These are phyloP conservation scores for Didymellaceae sp. DNA, from an alignment of 2,329 filamentous ascomycete genomes.

Conservation along the genomic window DNA sequence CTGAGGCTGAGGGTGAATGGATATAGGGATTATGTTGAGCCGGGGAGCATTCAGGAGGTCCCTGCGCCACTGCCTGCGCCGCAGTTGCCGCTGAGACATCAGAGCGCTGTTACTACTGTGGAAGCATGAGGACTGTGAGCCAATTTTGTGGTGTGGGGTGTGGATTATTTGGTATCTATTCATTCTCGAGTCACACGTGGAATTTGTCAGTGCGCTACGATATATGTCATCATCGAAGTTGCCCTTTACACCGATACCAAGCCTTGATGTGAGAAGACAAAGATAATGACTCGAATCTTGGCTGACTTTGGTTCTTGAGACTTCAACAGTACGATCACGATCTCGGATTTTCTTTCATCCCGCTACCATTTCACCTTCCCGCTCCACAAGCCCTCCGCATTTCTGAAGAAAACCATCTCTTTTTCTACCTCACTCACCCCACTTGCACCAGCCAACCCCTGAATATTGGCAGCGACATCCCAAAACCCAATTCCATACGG, in stretches of 20 bases:
- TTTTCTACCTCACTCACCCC: conserved; percentile 33
- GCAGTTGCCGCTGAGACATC: conserved; percentile 25
- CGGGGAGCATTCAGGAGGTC: conserved; percentile 45
- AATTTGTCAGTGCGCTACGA: too few relatives aligned
- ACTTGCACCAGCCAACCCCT: conserved; percentile 32
- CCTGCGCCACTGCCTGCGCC: conserved; percentile 35
- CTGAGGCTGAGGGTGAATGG: conserved; percentile 50
- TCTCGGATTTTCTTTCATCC: too few relatives aligned
- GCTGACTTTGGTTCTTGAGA: too few relatives aligned
- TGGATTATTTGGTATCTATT: too few relatives aligned
- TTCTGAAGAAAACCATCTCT: conserved; percentile 36
- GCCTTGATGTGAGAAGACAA: too few relatives aligned
- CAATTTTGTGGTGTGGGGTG: neutral
- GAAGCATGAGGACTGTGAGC: conserved; percentile 9
- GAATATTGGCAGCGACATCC: conserved; percentile 44
- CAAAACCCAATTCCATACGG: conserved; percentile 49
- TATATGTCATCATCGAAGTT: too few relatives aligned
- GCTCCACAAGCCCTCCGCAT: conserved; percentile 36
- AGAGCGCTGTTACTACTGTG: conserved; percentile 25
- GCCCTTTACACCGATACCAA: too few relatives aligned
- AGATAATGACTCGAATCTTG: too few relatives aligned
- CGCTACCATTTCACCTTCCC: conserved; percentile 26
- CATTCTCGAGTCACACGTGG: too few relatives aligned
- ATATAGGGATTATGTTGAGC: conserved; percentile 50
- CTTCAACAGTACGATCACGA: too few relatives aligned